Percentiles rank a stretch among this genome's conserved stretches.
Conservation (phyloP, 164 flowering plant genomes). For the Stephania japonica region DNA sequence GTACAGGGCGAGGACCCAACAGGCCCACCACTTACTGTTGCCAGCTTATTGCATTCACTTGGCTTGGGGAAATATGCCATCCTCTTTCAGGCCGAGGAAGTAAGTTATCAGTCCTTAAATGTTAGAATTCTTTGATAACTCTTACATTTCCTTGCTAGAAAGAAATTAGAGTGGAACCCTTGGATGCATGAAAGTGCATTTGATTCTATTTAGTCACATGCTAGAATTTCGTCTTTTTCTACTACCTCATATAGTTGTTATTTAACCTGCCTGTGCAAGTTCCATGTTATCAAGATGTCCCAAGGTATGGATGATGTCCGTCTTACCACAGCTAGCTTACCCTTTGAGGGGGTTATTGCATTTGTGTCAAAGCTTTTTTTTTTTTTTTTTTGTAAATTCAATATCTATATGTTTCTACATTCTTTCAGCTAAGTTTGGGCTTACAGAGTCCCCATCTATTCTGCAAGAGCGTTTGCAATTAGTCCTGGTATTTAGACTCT, state of each 20-base stretch:
- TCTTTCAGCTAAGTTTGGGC: background rate
- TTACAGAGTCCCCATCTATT: background rate
- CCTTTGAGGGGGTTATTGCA: background rate
- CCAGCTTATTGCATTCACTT: constrained; percentile 53
- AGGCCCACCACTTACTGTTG: constrained; percentile 49
- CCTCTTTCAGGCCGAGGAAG: constrained; percentile 81
- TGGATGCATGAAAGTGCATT: background rate
- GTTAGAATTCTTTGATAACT: too few species aligned
- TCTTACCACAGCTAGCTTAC: background rate
- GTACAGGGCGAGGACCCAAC: constrained; percentile 50
- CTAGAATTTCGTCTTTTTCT: background rate
- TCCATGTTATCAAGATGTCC: background rate
- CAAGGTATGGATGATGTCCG: background rate
- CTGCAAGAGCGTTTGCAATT: too few species aligned
- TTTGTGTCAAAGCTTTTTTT: background rate
- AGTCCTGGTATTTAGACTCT: too few species aligned
- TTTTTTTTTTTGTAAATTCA: too few species aligned
- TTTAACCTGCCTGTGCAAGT: background rate
- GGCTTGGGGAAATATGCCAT: constrained; percentile 67
- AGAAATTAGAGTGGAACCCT: background rate
- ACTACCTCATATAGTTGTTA: background rate
- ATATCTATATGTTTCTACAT: background rate
- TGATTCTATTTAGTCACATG: background rate
- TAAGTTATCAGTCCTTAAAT: constrained; percentile 21
- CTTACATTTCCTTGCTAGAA: background rate